These are phyloP conservation scores for Vitellaria paradoxa DNA, from an alignment of 179 eudicot species.

Conservation along the genomic window DNA sequence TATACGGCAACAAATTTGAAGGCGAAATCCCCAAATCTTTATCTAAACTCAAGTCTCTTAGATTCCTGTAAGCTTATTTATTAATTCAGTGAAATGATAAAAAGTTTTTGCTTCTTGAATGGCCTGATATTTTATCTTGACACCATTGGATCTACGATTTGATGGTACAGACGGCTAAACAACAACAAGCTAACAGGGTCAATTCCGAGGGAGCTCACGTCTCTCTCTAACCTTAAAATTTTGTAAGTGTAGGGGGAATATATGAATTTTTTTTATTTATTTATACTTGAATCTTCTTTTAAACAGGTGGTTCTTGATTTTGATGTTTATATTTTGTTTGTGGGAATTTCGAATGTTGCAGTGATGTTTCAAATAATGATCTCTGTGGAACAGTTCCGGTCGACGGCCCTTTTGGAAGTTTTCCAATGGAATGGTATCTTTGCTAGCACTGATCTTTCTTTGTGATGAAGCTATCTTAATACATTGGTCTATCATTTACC, in stretches of 20 bases:
- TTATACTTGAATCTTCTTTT: background rate
- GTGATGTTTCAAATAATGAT: conserved; percentile 49
- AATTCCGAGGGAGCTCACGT: conserved; percentile 54
- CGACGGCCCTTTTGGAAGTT: conserved; percentile 45
- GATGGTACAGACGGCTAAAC: conserved; percentile 40
- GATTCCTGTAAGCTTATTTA: conserved; percentile 41
- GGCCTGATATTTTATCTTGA: background rate
- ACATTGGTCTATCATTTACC: background rate
- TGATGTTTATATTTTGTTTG: background rate
- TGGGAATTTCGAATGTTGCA: conserved; percentile 20
- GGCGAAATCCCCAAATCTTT: conserved; percentile 44
- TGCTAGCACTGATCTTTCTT: background rate
- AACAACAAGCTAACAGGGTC: conserved; percentile 48
- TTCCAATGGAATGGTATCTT: conserved; percentile 44
- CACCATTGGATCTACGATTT: background rate
- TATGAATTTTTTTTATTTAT: background rate
- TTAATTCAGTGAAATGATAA: background rate
- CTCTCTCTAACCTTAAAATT: conserved; percentile 43
- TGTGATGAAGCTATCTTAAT: background rate
- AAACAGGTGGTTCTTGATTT: background rate
- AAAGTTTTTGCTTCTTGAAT: background rate
- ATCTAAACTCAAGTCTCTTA: conserved; percentile 40
- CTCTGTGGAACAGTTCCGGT: conserved; percentile 59
- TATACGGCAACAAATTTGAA: conserved; percentile 42
- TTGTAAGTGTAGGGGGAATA: conserved; percentile 29